Evolutionary conservation across 2,329 filamentous ascomycete species (phyloP).

Genomic region (Aspergillus sp.): DNA sequence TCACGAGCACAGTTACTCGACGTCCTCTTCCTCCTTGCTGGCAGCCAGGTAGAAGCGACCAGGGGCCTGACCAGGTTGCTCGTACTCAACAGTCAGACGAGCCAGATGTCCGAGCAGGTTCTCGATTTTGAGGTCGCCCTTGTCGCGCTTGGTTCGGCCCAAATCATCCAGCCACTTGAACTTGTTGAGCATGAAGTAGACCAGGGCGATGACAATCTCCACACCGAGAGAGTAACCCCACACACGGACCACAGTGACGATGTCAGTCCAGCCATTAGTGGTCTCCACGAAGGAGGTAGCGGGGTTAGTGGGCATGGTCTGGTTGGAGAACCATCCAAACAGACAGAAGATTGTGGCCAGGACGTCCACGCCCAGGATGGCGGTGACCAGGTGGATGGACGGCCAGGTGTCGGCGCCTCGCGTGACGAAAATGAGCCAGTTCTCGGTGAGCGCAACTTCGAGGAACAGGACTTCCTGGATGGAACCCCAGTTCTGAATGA

Average conservation of each 20-base stretch:
- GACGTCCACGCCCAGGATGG: conserved; percentile 69
- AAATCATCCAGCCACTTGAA: conserved; percentile 46
- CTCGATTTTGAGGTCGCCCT: conserved; percentile 50
- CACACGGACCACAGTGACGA: conserved; percentile 52
- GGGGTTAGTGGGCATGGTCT: conserved; percentile 34
- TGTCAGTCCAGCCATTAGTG: conserved; percentile 56
- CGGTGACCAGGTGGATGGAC: conserved; percentile 67
- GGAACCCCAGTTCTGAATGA: conserved; percentile 71
- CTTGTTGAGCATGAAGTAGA: conserved; percentile 48
- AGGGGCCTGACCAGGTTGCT: conserved; percentile 44
- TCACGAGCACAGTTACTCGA: conserved; percentile 27
- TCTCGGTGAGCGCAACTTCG: conserved; percentile 86
- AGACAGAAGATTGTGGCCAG: conserved; percentile 71
- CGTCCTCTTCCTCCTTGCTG: conserved; percentile 45
- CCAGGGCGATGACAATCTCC: conserved; percentile 50
- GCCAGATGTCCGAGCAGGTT: conserved; percentile 49
- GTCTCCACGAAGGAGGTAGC: conserved; percentile 30
- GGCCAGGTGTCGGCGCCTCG: conserved; percentile 74
- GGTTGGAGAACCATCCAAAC: conserved; percentile 70
- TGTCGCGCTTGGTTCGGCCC: conserved; percentile 46
- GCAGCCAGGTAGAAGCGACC: conserved; percentile 41
- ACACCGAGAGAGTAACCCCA: conserved; percentile 52
- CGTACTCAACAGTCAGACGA: conserved; percentile 50
- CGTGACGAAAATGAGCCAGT: conserved; percentile 96
- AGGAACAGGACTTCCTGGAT: conserved; percentile 81